Percentiles rank a stretch among this genome's conserved stretches.
phyloP scores from a whole-genome alignment of 2,329 filamentous ascomycete genomes.

The Calonectria leucothoes region DNA sequence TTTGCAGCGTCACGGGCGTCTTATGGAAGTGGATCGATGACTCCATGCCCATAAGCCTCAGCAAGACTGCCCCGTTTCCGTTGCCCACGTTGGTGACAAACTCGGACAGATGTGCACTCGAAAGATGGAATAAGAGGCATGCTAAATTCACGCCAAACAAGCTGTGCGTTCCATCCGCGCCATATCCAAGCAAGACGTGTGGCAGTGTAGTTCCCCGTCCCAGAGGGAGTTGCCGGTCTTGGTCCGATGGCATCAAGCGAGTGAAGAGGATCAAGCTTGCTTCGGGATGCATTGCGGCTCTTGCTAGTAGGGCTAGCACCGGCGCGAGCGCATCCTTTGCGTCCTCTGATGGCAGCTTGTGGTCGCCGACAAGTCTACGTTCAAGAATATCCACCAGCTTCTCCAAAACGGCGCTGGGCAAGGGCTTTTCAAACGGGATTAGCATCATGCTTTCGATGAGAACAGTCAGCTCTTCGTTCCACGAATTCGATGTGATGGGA shows the following conservation, averaged over 20 bases:
- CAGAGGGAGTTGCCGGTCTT: not conserved
- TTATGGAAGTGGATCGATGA: not conserved
- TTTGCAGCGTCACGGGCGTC: not conserved
- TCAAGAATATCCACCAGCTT: not conserved
- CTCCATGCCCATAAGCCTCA: not conserved
- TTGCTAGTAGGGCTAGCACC: not conserved
- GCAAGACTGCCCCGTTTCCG: not conserved
- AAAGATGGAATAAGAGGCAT: not conserved
- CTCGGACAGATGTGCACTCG: not conserved
- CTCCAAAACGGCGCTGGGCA: not conserved
- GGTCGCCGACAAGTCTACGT: not conserved
- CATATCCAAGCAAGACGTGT: not conserved
- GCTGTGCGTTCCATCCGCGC: not conserved
- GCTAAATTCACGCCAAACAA: too few relatives aligned
- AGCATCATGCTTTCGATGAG: not conserved
- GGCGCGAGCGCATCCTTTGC: not conserved
- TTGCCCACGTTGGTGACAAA: not conserved
- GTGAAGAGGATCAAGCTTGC: not conserved
- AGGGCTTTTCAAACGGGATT: not conserved
- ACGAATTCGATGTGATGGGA: not conserved
- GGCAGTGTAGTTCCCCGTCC: not conserved
- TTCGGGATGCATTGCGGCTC: not conserved
- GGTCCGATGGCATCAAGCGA: not conserved
- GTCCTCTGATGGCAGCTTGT: not conserved
- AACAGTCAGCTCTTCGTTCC: not conserved